Evolutionary conservation across 768 basidiomycete genomes (phyloP).

Genomic region (Solioccasus polychromus): DNA sequence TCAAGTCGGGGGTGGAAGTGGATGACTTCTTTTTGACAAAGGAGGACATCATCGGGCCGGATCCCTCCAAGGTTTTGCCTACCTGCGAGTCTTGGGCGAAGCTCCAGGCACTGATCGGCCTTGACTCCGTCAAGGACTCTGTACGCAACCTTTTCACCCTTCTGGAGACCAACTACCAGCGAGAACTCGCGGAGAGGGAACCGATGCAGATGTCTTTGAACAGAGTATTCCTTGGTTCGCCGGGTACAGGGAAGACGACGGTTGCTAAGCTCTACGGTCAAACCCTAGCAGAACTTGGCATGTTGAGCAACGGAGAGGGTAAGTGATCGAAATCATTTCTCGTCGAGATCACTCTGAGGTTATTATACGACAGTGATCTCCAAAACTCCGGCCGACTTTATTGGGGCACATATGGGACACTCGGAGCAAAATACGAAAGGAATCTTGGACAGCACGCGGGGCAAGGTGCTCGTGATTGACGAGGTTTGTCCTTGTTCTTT

Average conservation of each 20-base stretch:
- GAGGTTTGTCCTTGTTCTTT: slow-evolving; percentile 40
- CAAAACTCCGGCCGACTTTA: slow-evolving; percentile 70
- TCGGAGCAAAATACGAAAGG: slow-evolving; percentile 66
- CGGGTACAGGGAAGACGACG: slow-evolving; percentile 72
- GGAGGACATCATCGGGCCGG: slow-evolving; percentile 65
- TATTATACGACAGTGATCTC: slow-evolving; percentile 44
- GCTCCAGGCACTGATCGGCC: slow-evolving; percentile 53
- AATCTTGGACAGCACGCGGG: slow-evolving; percentile 55
- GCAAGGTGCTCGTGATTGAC: slow-evolving; percentile 72
- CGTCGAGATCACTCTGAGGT: background rate
- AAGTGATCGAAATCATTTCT: slow-evolving; percentile 3
- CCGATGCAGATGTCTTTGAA: slow-evolving; percentile 57
- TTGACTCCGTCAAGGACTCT: slow-evolving; percentile 55
- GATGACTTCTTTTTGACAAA: slow-evolving; percentile 52
- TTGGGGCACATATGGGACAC: slow-evolving; percentile 54
- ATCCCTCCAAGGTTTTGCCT: slow-evolving; percentile 50
- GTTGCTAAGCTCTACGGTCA: slow-evolving; percentile 68
- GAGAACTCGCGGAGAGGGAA: slow-evolving; percentile 55
- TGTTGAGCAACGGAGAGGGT: slow-evolving; percentile 78
- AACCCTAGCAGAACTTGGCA: slow-evolving; percentile 56
- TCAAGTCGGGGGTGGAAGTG: slow-evolving; percentile 36
- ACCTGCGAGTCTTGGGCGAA: slow-evolving; percentile 50
- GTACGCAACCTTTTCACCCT: slow-evolving; percentile 47
- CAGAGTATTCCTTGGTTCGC: slow-evolving; percentile 64
- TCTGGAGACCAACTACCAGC: slow-evolving; percentile 53